These are phyloP conservation scores for Cynara cardunculus DNA, from an alignment of 129 eudicot genomes.

Conservation along the genomic window DNA sequence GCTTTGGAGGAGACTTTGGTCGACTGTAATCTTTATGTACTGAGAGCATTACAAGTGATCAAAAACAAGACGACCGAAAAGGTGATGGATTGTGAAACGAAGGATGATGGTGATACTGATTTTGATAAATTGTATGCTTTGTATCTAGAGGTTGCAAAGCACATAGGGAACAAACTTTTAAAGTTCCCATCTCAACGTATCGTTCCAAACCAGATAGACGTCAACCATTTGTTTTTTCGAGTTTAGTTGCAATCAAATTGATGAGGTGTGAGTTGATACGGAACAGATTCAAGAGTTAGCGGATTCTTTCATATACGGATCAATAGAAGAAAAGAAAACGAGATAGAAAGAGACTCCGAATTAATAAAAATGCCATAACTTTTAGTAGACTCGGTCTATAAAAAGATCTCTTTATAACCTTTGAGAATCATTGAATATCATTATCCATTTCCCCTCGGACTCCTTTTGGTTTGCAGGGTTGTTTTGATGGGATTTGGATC, in stretches of 20 bases:
- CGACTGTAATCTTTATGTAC: neutral
- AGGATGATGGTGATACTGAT: neutral
- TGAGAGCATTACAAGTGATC: conserved; percentile 11
- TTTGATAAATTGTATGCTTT: conserved; percentile 11
- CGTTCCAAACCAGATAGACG: conserved; percentile 46
- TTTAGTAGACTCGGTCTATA: neutral
- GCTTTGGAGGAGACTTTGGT: conserved; percentile 7
- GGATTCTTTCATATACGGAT: neutral
- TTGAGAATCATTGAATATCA: neutral
- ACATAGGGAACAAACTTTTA: conserved; percentile 46
- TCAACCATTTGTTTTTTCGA: conserved; percentile 35
- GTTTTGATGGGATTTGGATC: too few relatives aligned
- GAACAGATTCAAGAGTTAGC: neutral
- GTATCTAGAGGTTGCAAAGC: conserved; percentile 56
- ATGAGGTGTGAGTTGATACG: neutral
- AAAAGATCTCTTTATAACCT: neutral
- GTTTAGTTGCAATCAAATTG: conserved; percentile 17
- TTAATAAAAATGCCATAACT: neutral
- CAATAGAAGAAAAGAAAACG: neutral
- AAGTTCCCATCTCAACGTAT: conserved; percentile 37
- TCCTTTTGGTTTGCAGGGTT: too few relatives aligned
- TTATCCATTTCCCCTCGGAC: neutral
- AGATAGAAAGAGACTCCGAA: too few relatives aligned
- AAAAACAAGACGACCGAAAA: neutral
- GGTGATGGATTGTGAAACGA: neutral